These are phyloP conservation scores for Colletotrichum salicis DNA, from an alignment of 2,329 filamentous ascomycete genomes.

Conservation along the genomic window DNA sequence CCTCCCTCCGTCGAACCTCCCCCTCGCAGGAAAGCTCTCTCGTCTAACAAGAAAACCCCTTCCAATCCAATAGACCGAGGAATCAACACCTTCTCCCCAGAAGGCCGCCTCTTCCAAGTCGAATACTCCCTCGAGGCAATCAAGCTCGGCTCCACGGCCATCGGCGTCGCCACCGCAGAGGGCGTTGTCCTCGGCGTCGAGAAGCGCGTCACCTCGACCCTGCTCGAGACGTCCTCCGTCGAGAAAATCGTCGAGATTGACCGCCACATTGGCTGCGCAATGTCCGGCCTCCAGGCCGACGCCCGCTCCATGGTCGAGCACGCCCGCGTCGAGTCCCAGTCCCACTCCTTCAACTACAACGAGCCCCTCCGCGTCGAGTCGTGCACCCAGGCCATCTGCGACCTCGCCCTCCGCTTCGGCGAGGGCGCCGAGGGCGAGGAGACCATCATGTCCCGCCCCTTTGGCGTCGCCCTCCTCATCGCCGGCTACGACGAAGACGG, in stretches of 20 bases:
- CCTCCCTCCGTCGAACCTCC: not conserved
- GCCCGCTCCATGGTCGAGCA: conserved; percentile 98
- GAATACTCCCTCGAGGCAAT: conserved; percentile 99
- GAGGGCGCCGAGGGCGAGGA: conserved; percentile 98
- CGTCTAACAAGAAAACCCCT: conserved; percentile 29
- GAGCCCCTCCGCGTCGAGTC: conserved; percentile 95
- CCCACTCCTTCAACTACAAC: conserved; percentile 97
- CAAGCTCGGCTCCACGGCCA: conserved; percentile 98
- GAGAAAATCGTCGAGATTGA: conserved; percentile 99
- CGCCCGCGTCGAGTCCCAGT: conserved; percentile 96
- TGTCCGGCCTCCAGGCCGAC: conserved; percentile 97
- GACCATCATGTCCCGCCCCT: conserved; percentile 97
- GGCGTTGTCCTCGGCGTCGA: conserved; percentile 97
- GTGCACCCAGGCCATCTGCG: conserved; percentile 98
- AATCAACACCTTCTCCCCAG: conserved; percentile 91
- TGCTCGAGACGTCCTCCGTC: conserved; percentile 96
- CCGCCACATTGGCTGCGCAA: conserved; percentile 97
- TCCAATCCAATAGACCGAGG: conserved; percentile 16
- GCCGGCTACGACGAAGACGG: conserved; percentile 98
- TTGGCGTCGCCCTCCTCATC: conserved; percentile 95
- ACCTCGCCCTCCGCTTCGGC: conserved; percentile 93
- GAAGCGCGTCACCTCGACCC: conserved; percentile 97
- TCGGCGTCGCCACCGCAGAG: conserved; percentile 94
- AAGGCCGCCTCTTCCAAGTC: conserved; percentile 99
- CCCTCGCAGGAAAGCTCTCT: not conserved